Percentiles rank a stretch among this genome's conserved stretches.
phyloP scores from a whole-genome alignment of 257 asterid species.

The Nicotiana obtusifolia region DNA sequence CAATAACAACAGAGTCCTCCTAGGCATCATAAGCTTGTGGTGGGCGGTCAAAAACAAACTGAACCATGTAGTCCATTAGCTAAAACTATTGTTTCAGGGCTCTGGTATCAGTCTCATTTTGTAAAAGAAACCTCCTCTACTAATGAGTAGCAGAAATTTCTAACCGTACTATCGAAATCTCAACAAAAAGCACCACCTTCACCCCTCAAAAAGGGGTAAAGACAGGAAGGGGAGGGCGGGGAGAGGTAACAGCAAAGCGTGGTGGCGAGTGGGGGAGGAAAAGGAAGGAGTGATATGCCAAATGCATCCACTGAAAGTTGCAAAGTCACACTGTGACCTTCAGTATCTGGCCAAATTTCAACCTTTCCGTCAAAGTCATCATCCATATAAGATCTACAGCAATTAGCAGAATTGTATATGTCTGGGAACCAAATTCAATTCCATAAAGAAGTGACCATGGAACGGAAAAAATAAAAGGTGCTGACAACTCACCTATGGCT shows the following conservation, averaged over 20 bases:
- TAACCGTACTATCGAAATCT: neutral
- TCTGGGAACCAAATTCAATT: neutral
- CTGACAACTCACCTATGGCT: slow-evolving; percentile 57
- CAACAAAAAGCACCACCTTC: neutral
- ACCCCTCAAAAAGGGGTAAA: neutral
- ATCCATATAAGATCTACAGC: neutral
- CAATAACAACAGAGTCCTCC: neutral
- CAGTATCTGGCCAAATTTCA: neutral
- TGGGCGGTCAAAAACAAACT: neutral
- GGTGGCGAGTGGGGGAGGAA: neutral
- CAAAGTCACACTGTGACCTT: neutral
- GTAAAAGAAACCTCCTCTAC: neutral
- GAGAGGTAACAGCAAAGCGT: neutral
- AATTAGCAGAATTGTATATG: neutral
- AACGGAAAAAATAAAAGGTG: slow-evolving; percentile 8
- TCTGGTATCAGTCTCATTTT: neutral
- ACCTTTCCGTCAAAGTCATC: neutral
- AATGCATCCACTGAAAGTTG: neutral
- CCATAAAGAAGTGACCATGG: neutral
- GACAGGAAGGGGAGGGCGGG: neutral
- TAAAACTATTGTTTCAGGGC: neutral
- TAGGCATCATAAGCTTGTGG: neutral
- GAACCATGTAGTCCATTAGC: slow-evolving; percentile 1
- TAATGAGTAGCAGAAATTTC: neutral
- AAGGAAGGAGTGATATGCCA: neutral